Conservation (phyloP, 306 rosid species). For the Casuarina cunninghamiana region DNA sequence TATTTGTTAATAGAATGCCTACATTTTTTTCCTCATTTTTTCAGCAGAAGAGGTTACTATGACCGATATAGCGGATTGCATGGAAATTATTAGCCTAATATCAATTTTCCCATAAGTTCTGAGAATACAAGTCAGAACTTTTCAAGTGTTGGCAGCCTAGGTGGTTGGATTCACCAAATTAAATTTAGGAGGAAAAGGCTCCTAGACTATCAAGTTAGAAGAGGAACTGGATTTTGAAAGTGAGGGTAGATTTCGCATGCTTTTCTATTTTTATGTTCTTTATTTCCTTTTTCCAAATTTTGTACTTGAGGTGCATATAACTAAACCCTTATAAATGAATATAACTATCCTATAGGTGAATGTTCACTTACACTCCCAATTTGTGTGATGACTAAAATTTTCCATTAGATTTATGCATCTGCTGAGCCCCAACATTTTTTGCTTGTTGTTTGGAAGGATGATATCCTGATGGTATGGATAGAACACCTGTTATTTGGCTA, state of each 20-base stretch:
- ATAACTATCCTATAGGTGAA: too few relatives aligned
- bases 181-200: background rate
- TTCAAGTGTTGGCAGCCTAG: background rate
- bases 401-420: background rate
- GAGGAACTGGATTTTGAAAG: background rate
- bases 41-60: too few relatives aligned
- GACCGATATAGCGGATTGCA: background rate
- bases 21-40: too few relatives aligned
- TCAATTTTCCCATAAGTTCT: background rate
- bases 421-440: background rate
- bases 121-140: background rate
- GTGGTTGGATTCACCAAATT: background rate
- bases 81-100: background rate
- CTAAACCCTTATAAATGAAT: too few relatives aligned
- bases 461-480: background rate
- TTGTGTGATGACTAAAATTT: background rate
- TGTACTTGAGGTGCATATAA: too few relatives aligned
- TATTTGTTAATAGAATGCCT: too few relatives aligned
- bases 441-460: background rate
- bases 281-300: too few relatives aligned
- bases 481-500: background rate
- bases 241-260: too few relatives aligned
- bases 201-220: background rate
- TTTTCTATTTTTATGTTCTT: too few relatives aligned
- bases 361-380: too few relatives aligned